A percentile compares a stretch with the other conserved stretches of the same genome.
These are phyloP conservation scores for Xylaria curta DNA, from an alignment of 495 filamentous ascomycete genomes.

Conservation along the genomic window DNA sequence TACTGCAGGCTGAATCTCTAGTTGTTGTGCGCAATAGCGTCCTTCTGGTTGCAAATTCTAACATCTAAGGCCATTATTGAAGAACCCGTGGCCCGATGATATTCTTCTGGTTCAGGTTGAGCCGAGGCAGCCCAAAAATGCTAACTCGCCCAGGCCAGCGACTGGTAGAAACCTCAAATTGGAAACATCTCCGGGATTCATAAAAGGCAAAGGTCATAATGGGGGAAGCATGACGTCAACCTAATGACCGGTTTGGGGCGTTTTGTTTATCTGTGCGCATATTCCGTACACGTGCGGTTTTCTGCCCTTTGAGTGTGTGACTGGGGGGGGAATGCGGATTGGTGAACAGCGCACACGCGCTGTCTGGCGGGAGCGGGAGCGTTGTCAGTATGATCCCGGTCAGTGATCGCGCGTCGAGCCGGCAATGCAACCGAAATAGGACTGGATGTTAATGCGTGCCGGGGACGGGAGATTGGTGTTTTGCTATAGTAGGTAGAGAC, in stretches of 20 bases:
- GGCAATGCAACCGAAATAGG: constrained; percentile 21
- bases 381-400: constrained; percentile 11
- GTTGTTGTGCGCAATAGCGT: not conserved
- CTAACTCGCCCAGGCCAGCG: not conserved
- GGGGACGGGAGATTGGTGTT: not conserved
- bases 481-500: not conserved
- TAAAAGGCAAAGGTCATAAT: not conserved
- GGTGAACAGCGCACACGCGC: constrained; percentile 8
- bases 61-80: constrained; percentile 2
- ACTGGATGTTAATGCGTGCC: constrained; percentile 19
- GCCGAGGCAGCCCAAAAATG: not conserved
- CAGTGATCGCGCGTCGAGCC: constrained; percentile 5
- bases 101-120: not conserved
- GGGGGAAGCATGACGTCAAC: constrained; percentile 20
- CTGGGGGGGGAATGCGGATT: not conserved
- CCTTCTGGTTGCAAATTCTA: not conserved
- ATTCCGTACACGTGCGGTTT: not conserved
- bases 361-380: constrained; percentile 4
- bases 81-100: not conserved
- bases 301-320: not conserved
- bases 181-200: constrained; percentile 14
- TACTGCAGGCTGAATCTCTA: not conserved
- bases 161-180: constrained; percentile 12
- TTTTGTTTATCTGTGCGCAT: constrained; percentile 18
- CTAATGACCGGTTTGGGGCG: not conserved